Evolutionary conservation across 83 land plant genomes (phyloP).

Genomic region (Picea abies): DNA sequence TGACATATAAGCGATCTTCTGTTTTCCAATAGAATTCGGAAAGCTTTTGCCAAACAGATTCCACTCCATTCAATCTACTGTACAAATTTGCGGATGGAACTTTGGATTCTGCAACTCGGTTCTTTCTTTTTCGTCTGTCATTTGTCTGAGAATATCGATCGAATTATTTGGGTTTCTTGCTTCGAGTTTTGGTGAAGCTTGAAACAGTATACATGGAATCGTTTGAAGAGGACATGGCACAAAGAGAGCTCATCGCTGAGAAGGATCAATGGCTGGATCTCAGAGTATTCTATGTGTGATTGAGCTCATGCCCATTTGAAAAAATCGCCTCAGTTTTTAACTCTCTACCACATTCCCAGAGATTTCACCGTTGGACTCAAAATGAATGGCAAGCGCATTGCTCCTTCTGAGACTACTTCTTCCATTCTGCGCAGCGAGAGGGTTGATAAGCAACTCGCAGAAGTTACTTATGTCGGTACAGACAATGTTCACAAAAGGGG

Average conservation of each 20-base stretch:
- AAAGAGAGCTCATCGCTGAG: not conserved
- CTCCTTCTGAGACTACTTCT: no score
- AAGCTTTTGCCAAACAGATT: not conserved
- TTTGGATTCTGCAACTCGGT: not conserved
- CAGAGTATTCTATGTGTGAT: conserved; percentile 71
- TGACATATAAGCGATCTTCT: no score
- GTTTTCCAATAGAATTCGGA: not conserved
- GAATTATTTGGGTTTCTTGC: not conserved
- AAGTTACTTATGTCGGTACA: no score
- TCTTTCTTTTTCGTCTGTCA: no score
- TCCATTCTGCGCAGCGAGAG: no score
- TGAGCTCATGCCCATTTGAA: conserved; percentile 26
- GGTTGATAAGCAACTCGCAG: no score
- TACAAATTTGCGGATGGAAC: not conserved
- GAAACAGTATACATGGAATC: not conserved
- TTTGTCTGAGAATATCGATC: not conserved
- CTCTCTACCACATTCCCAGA: no score
- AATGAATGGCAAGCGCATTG: no score
- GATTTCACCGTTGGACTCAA: no score
- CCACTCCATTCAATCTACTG: not conserved
- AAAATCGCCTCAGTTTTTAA: no score
- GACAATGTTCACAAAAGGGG: no score
- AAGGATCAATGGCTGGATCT: conserved; percentile 61
- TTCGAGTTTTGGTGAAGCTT: no score
- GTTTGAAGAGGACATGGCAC: not conserved